Evolutionary conservation across 176 grass and related monocot genomes (phyloP).

Genomic region (Avena insularis): DNA sequence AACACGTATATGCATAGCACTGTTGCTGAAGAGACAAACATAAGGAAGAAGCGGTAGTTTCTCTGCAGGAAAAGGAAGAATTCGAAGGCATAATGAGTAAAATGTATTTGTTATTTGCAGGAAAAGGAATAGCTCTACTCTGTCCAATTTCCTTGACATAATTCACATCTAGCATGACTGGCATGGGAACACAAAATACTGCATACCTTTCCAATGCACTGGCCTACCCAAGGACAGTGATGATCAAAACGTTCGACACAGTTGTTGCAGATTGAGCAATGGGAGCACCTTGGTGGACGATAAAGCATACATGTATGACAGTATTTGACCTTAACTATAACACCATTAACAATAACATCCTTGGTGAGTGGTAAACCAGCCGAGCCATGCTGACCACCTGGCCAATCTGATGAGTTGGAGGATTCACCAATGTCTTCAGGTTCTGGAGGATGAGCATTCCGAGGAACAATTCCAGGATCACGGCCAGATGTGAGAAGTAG

Average conservation of each 20-base stretch:
- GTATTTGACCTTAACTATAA: constrained; percentile 76
- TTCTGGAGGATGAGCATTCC: constrained; percentile 68
- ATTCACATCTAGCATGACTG: constrained; percentile 29
- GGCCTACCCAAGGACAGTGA: constrained; percentile 82
- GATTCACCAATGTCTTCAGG: constrained; percentile 67
- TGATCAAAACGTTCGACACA: constrained; percentile 78
- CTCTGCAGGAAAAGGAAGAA: constrained; percentile 74
- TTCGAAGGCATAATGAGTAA: constrained; percentile 34
- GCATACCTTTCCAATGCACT: constrained; percentile 83
- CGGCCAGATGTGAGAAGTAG: constrained; percentile 70
- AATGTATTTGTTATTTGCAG: neutral
- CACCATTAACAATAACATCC: constrained; percentile 75
- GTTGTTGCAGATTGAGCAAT: constrained; percentile 70
- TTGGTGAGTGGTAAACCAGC: constrained; percentile 59
- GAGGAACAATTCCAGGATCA: constrained; percentile 81
- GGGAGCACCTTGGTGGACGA: constrained; percentile 83
- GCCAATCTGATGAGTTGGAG: constrained; percentile 64
- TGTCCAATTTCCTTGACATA: constrained; percentile 12
- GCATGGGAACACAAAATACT: constrained; percentile 16
- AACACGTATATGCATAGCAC: constrained; percentile 85
- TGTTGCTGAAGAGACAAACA: constrained; percentile 87
- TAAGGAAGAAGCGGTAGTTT: constrained; percentile 92
- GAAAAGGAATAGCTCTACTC: neutral
- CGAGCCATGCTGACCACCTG: constrained; percentile 49
- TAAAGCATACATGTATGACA: constrained; percentile 88